Evolutionary conservation across 129 eudicot genomes (phyloP).

Genomic region (Dittrichia graveolens): DNA sequence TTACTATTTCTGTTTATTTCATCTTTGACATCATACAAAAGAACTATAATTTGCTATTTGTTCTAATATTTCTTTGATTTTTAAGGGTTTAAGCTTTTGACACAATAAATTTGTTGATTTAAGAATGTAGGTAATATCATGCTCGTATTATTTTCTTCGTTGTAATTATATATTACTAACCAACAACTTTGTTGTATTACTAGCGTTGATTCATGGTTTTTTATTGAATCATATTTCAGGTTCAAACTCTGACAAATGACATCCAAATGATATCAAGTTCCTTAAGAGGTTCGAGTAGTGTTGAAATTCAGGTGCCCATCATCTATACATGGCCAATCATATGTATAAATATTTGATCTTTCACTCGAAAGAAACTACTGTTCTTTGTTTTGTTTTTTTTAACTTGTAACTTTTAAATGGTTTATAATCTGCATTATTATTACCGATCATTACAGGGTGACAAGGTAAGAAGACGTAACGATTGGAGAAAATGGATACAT

Average conservation of each 20-base stretch:
- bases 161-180: neutral
- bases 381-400: neutral
- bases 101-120: no score
- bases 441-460: constrained; percentile 46
- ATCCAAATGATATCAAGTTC: constrained; percentile 47
- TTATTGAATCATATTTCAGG: constrained; percentile 47
- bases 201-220: constrained; percentile 6
- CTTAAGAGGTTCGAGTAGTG: constrained; percentile 44
- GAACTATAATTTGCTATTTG: no score
- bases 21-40: no score
- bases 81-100: no score
- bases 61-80: no score
- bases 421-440: neutral
- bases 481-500: constrained; percentile 62
- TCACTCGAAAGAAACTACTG: no score
- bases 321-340: neutral
- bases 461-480: constrained; percentile 61
- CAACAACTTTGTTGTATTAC: neutral
- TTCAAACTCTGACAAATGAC: constrained; percentile 47
- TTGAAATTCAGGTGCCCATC: constrained; percentile 65
- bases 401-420: neutral
- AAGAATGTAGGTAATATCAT: neutral
- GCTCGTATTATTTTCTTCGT: neutral
- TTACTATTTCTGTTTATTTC: no score
- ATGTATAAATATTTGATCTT: neutral